phyloP scores from a whole-genome alignment of 345 rosid genomes.

The Citrus australasica region DNA sequence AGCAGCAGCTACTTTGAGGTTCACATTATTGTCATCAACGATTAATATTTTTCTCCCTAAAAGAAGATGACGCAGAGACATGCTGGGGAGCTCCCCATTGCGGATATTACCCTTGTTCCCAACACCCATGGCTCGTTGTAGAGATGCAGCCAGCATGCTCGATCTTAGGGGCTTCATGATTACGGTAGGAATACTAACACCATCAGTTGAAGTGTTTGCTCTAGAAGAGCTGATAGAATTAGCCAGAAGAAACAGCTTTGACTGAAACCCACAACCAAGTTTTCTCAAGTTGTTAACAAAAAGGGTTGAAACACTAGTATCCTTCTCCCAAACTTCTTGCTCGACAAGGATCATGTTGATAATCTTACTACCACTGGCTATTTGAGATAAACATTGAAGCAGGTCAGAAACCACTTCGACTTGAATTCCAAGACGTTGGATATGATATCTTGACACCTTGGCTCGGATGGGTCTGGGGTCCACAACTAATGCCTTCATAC shows the following conservation, averaged over 20 bases:
- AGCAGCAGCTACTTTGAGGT: constrained; percentile 87
- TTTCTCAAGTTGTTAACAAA: constrained; percentile 39
- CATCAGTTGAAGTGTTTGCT: constrained; percentile 20
- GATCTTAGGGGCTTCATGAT: constrained; percentile 86
- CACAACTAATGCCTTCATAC: constrained; percentile 74
- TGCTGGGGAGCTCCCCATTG: constrained; percentile 55
- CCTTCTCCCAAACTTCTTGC: constrained; percentile 80
- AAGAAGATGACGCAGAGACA: constrained; percentile 60
- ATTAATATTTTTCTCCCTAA: constrained; percentile 72
- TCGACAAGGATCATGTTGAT: constrained; percentile 67
- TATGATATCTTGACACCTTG: constrained; percentile 72
- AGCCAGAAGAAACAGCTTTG: constrained; percentile 59
- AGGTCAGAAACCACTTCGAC: constrained; percentile 58
- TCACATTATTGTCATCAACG: constrained; percentile 84
- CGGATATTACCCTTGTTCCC: constrained; percentile 54
- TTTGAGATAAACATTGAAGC: constrained; percentile 38
- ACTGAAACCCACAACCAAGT: constrained; percentile 26
- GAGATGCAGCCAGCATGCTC: constrained; percentile 77
- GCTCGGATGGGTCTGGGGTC: constrained; percentile 74
- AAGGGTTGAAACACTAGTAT: constrained; percentile 34
- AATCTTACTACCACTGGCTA: constrained; percentile 28
- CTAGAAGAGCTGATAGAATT: constrained; percentile 45
- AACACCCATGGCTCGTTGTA: constrained; percentile 71
- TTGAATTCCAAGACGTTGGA: constrained; percentile 70
- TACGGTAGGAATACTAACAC: constrained; percentile 34